Conservation (phyloP, 805 yeast species). For the Yarrowia sp. region DNA sequence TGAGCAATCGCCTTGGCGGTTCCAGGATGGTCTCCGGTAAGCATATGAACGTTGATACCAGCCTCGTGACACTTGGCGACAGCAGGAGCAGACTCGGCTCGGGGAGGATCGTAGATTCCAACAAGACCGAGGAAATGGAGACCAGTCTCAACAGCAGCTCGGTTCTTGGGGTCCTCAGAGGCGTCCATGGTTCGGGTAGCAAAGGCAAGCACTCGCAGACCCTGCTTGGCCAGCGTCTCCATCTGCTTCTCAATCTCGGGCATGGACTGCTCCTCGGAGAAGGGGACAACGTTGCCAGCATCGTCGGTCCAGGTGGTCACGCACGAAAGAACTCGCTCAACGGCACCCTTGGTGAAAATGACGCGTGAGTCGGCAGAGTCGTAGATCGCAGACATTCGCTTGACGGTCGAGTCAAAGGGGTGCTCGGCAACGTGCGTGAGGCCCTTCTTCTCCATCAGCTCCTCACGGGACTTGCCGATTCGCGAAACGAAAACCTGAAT, state of each 20-base stretch:
- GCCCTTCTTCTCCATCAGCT: conserved; percentile 41
- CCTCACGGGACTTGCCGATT: conserved; percentile 42
- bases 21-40: conserved; percentile 78
- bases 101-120: conserved; percentile 80
- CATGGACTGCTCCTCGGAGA: conserved; percentile 38
- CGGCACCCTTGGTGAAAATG: conserved; percentile 69
- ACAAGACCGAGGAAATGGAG: conserved; percentile 63
- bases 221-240: conserved; percentile 59
- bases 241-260: conserved; percentile 52
- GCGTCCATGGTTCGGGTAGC: conserved; percentile 47
- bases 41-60: conserved; percentile 77
- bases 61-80: conserved; percentile 68
- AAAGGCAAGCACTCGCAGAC: conserved; percentile 71
- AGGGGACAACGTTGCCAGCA: conserved; percentile 30
- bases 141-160: conserved; percentile 51
- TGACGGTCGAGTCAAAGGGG: conserved; percentile 73
- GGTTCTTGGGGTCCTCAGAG: conserved; percentile 32
- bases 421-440: conserved; percentile 55
- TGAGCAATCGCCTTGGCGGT: conserved; percentile 78
- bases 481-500: conserved; percentile 74
- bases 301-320: conserved; percentile 55
- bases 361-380: neutral
- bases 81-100: conserved; percentile 63
- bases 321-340: conserved; percentile 60
- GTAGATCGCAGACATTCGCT: conserved; percentile 69